These are phyloP conservation scores for Lithospermum erythrorhizon DNA, from an alignment of 257 asterid species.

Conservation along the genomic window DNA sequence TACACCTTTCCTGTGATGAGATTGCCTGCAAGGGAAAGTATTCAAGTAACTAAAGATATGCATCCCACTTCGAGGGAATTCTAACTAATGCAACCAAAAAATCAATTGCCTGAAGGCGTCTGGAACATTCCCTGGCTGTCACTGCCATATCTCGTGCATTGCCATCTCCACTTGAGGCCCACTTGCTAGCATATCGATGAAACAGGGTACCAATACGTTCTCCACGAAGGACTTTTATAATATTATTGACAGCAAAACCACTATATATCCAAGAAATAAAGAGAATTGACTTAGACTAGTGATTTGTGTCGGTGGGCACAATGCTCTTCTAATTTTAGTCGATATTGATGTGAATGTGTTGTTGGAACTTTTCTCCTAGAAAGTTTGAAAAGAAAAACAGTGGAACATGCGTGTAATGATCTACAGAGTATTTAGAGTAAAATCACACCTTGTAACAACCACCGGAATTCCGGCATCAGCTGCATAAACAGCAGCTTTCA, in stretches of 20 bases:
- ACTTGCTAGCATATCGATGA: slow-evolving; percentile 56
- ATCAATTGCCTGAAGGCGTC: slow-evolving; percentile 45
- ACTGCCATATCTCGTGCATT: slow-evolving; percentile 59
- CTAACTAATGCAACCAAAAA: not conserved
- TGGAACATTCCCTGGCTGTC: slow-evolving; percentile 77
- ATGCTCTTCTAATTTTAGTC: not conserved
- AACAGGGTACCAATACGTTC: slow-evolving; percentile 68
- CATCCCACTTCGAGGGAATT: not conserved
- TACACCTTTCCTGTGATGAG: slow-evolving; percentile 55
- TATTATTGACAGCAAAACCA: slow-evolving; percentile 53
- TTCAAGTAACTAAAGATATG: slow-evolving; percentile 2
- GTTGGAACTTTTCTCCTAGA: not conserved
- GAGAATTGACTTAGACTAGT: not conserved
- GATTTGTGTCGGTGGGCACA: not conserved
- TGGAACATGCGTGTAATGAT: not conserved
- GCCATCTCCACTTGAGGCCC: slow-evolving; percentile 36
- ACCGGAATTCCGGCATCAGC: slow-evolving; percentile 69
- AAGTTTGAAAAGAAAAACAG: not conserved
- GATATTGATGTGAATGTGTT: not conserved
- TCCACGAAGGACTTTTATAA: slow-evolving; percentile 52
- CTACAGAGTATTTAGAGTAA: not conserved
- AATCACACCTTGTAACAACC: slow-evolving; percentile 54
- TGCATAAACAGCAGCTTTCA: slow-evolving; percentile 68
- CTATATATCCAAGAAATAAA: slow-evolving; percentile 14
- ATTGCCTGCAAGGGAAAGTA: slow-evolving; percentile 27